phyloP scores from a whole-genome alignment of 305 asterid species.

The Fraxinus greggii region DNA sequence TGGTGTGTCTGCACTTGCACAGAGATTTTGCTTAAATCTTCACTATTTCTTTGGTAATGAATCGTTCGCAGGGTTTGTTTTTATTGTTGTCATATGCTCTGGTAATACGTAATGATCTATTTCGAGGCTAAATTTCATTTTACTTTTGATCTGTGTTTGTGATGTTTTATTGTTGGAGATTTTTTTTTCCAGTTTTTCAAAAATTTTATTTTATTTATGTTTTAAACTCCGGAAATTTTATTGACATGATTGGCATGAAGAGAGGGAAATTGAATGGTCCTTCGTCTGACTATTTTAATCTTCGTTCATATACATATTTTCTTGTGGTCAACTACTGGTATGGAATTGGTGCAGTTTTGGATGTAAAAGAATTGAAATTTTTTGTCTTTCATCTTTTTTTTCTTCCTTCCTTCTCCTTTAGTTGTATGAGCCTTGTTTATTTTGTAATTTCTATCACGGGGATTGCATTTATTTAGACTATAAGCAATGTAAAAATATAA shows the following conservation, averaged over 20 bases:
- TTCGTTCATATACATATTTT: not conserved
- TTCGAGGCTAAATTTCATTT: not conserved
- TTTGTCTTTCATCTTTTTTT: not conserved
- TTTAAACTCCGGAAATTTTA: not conserved
- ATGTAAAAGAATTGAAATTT: not conserved
- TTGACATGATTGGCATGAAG: not conserved
- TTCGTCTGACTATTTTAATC: not conserved
- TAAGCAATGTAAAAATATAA: not conserved
- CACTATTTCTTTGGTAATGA: constrained; percentile 1
- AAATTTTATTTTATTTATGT: not conserved
- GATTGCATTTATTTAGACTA: not conserved
- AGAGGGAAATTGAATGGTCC: not conserved
- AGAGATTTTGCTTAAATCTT: not conserved
- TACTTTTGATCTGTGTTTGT: not conserved
- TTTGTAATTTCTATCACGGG: not conserved
- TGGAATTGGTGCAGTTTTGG: not conserved
- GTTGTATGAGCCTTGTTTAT: not conserved
- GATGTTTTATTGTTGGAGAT: not conserved
- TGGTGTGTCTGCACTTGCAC: not conserved
- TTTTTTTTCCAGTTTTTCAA: not conserved
- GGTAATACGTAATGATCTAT: not conserved
- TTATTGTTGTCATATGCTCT: not conserved
- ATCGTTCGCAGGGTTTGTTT: not conserved
- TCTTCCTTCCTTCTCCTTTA: not conserved
- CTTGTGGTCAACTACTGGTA: not conserved